Base-by-base conservation (phyloP, 257 asterid genomes). In the Solanum bukasovii region DNA sequence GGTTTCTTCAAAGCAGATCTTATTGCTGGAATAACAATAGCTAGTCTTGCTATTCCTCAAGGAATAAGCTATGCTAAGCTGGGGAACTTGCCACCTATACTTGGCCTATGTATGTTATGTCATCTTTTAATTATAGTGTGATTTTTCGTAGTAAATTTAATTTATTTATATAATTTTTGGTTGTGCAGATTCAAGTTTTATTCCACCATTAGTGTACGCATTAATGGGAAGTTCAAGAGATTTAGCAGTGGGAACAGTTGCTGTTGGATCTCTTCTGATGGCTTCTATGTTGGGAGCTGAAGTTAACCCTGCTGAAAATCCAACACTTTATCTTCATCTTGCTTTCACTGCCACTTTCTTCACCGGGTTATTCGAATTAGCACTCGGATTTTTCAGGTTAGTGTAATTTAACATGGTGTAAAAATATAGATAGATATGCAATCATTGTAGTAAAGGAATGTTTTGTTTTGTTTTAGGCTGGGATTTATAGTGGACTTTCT, bases 11-110 rank as follows among this genome's bases (percentile, higher is more conserved):
- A 92, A 82, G 73, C 99, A 0, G 99, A 97, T 59, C 94, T 97
- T 86, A 93, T 97, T 23, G 87, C 99, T 63, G 99, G 99, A 13
- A 94, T 97, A 91, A 97, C 99, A 92, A 96, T 97, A 13, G 99
- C 99, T 38, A 96, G 99, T 87, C 94, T 97, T 31, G 99, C 99
- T 61, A 93, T 97, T n/a, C 99, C 99, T 16, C 99, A 97, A 88
- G 99, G 99, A 87, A 97, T 97, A 9, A 97, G 99, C 40, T 97
- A 97, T 83, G 99, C 99, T 0, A 96, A 91, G 90, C 98, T 97
- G 0, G 98, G 98, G 1, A 97, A 97, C 90, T 88, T 97, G 91
- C 98, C 99, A 7, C 98, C 99, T 9, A 90, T 97, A 82, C 98
- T 96, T 44, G 99, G 99, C 74, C 95, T 97, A 3, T 96, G 99